phyloP scores from a whole-genome alignment of 2,329 filamentous ascomycete species.

The Scolecobasidium constrictum region DNA sequence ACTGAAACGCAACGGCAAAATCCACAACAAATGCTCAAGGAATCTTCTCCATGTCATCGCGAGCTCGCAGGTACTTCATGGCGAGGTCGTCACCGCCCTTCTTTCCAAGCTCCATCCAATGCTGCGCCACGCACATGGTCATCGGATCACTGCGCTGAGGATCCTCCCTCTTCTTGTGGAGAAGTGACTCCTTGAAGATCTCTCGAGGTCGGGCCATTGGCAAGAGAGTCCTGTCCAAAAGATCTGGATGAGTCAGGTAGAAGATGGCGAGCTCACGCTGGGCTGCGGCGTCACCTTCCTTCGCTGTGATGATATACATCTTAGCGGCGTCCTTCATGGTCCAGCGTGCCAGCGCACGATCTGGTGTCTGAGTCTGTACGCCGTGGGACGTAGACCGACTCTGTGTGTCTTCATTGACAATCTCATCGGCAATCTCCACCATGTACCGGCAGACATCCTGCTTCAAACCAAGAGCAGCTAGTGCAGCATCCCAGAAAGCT shows the following conservation, averaged over 20 bases:
- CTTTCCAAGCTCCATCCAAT: conserved; percentile 92
- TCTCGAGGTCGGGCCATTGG: conserved; percentile 77
- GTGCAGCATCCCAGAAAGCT: conserved; percentile 81
- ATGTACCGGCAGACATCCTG: conserved; percentile 77
- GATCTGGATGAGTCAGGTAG: conserved; percentile 83
- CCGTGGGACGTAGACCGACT: conserved; percentile 34
- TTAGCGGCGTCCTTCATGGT: conserved; percentile 69
- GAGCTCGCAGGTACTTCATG: conserved; percentile 67
- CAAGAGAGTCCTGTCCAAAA: conserved; percentile 66
- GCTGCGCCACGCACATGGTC: conserved; percentile 86
- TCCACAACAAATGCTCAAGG: conserved; percentile 25
- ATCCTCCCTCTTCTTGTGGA: conserved; percentile 53
- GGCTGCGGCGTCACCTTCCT: conserved; percentile 78
- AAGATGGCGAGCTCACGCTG: conserved; percentile 90
- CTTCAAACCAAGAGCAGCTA: conserved; percentile 81
- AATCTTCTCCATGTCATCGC: conserved; percentile 50
- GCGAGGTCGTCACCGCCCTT: conserved; percentile 80
- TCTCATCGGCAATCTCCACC: conserved; percentile 62
- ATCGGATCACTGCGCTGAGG: conserved; percentile 64
- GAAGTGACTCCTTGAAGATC: conserved; percentile 73
- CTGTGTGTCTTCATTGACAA: conserved; percentile 58
- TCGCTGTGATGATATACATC: conserved; percentile 89
- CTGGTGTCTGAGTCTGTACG: conserved; percentile 1
- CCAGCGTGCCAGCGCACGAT: conserved; percentile 40
- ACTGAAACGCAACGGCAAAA: no score